A percentile compares a stretch with the other conserved stretches of the same genome.
phyloP scores from a whole-genome alignment of 495 filamentous ascomycete genomes.

The Niebla homalea region DNA sequence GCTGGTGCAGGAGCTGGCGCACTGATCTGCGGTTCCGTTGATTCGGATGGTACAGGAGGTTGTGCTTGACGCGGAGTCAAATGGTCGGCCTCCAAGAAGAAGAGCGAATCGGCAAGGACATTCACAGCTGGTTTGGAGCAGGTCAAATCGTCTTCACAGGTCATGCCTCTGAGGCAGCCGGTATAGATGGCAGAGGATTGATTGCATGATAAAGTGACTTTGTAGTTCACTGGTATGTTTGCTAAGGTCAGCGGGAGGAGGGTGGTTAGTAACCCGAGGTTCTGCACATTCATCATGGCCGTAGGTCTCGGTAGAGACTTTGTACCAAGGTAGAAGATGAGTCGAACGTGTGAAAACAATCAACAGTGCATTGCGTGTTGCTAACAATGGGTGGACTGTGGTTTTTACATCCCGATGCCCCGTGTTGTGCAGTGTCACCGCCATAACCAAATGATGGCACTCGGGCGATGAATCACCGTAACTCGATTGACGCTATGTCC shows the following conservation, averaged over 20 bases:
- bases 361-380: too few species aligned
- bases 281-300: too few species aligned
- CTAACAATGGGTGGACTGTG: too few species aligned
- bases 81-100: background rate
- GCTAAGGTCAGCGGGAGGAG: constrained; percentile 6
- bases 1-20: constrained; percentile 18
- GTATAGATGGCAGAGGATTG: constrained; percentile 11
- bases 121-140: constrained; percentile 8
- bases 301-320: too few species aligned
- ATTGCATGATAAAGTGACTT: constrained; percentile 24
- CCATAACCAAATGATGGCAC: too few species aligned
- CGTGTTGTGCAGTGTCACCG: too few species aligned
- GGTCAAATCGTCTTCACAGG: constrained; percentile 20
- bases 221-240: constrained; percentile 28
- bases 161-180: constrained; percentile 27
- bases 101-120: background rate
- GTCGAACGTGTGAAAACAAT: too few species aligned
- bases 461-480: too few species aligned
- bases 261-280: too few species aligned
- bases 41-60: constrained; percentile 11
- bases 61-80: constrained; percentile 6
- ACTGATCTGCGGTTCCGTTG: constrained; percentile 26
- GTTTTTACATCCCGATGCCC: too few species aligned
- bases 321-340: too few species aligned
- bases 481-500: too few species aligned